A percentile compares a stretch with the other conserved stretches of the same genome.
phyloP scores from a whole-genome alignment of 495 filamentous ascomycete genomes.

The Trichoderma asperelloides region DNA sequence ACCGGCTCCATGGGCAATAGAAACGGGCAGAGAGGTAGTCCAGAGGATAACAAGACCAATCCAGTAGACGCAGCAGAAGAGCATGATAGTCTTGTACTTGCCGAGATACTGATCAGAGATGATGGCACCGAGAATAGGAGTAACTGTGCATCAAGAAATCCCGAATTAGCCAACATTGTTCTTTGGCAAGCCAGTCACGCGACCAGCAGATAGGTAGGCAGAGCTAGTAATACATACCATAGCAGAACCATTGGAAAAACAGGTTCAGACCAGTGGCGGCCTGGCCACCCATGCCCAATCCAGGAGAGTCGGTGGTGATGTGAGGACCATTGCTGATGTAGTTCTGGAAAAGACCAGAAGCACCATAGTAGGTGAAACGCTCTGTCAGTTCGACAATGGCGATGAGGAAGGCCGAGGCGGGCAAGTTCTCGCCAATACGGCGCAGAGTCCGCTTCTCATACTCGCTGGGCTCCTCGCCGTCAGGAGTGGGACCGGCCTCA shows the following conservation, averaged over 20 bases:
- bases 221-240: constrained; percentile 37
- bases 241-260: constrained; percentile 8
- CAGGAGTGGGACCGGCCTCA: constrained; percentile 10
- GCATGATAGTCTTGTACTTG: constrained; percentile 59
- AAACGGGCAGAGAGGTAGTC: constrained; percentile 50
- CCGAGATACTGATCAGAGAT: constrained; percentile 66
- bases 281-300: constrained; percentile 1
- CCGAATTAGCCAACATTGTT: background rate
- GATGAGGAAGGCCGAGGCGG: constrained; percentile 56
- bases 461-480: constrained; percentile 40
- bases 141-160: background rate
- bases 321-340: background rate
- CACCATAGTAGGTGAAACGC: constrained; percentile 43
- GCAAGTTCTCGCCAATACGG: constrained; percentile 56
- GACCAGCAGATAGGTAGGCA: constrained; percentile 50
- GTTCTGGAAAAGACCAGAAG: constrained; percentile 7
- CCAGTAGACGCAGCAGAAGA: constrained; percentile 48
- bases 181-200: constrained; percentile 13
- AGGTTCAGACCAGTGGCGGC: constrained; percentile 1
- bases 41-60: constrained; percentile 59
- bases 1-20: constrained; percentile 47
- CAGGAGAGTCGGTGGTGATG: background rate
- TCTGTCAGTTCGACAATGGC: constrained; percentile 71
- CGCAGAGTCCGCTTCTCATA: constrained; percentile 53
- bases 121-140: constrained; percentile 47